Percentiles rank a stretch among this genome's conserved stretches.
phyloP scores from a whole-genome alignment of 2,329 filamentous ascomycete genomes.

The Microdochium bolleyi region DNA sequence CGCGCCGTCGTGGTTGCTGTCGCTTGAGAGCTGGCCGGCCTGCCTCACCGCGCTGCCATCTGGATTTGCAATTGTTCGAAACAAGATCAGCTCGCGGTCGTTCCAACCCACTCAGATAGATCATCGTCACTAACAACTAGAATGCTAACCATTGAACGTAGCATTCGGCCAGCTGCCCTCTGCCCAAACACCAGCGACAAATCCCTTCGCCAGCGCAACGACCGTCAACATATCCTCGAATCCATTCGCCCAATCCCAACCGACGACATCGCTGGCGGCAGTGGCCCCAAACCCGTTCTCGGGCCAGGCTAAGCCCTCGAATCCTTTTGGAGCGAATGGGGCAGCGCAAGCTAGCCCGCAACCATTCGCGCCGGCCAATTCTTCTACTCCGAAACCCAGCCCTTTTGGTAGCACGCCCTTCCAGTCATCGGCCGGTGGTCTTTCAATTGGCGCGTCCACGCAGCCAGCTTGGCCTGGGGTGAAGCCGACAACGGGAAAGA shows the following conservation, averaged over 20 bases:
- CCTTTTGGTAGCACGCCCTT: background rate
- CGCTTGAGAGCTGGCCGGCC: too few species aligned
- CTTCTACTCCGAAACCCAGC: background rate
- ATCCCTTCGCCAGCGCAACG: constrained; percentile 12
- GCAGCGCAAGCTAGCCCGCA: background rate
- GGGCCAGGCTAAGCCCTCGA: constrained; percentile 1
- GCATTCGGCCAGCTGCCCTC: constrained; percentile 12
- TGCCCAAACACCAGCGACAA: constrained; percentile 5
- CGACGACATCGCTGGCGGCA: background rate
- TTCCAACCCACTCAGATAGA: background rate
- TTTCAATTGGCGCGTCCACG: background rate
- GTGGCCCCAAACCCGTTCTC: constrained; percentile 4
- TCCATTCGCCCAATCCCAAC: constrained; percentile 1
- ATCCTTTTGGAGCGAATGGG: constrained; percentile 6
- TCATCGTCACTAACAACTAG: background rate
- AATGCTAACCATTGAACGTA: constrained; percentile 8
- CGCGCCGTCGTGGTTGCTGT: too few species aligned
- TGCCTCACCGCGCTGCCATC: too few species aligned
- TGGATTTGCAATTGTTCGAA: too few species aligned
- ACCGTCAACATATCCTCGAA: constrained; percentile 12
- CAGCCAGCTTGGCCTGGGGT: background rate
- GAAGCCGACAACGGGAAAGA: constrained; percentile 6
- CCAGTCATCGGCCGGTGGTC: background rate
- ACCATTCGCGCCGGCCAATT: constrained; percentile 3
- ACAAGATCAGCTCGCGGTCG: background rate